Evolutionary conservation across 2,329 filamentous ascomycete species (phyloP), one percentile per base, ranked within the genome.

Genomic region (Aureobasidium sp.): DNA sequence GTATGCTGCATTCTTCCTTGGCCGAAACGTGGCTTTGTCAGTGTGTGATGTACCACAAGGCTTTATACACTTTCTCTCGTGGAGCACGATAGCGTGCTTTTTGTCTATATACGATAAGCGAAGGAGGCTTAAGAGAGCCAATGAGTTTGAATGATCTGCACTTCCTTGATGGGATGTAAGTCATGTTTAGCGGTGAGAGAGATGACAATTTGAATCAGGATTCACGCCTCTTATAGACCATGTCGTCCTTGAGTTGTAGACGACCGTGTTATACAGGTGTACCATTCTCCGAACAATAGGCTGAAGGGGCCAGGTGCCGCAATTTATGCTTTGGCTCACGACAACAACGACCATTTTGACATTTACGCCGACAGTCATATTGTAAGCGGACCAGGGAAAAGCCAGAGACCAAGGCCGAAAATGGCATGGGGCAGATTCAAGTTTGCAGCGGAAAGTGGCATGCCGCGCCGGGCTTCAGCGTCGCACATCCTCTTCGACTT

Each of bases 391-490:
- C 5, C 53, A 55, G n/a, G 24, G 17, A 34, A 57, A 57, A 36
- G 12, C 9, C 41, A 36, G 39, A 36, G n/a, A 24, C 29, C 29
- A 34, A 32, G n/a, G 53, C 39, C 29, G 27, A 57, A 57, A 57
- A 17, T 44, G 39, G 52, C 32, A 56, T 32, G 39, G 52, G 32
- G 52, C 37, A 56, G 52, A 44, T 37, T 20, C 48, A 52, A 8
- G 41, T 46, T 57, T 46, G 41, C 39, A 57, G 36, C 37, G 53
- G 53, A 15, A 57, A 34, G 53, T 36, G 41, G 41, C 39, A 57
- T 46, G 53, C 39, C 53, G 53, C 39, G 39, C 53, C 53, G 27
- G 41, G 53, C 20, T 29, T 34, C 15, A 55, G 39, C 53, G 32
- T 37, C 50, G 53, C 41, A 36, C 53, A 46, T 46, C 39, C 36